Evolutionary conservation across 1,139 yeast genomes (phyloP).

Genomic region (Scheffersomyces stambukii): DNA sequence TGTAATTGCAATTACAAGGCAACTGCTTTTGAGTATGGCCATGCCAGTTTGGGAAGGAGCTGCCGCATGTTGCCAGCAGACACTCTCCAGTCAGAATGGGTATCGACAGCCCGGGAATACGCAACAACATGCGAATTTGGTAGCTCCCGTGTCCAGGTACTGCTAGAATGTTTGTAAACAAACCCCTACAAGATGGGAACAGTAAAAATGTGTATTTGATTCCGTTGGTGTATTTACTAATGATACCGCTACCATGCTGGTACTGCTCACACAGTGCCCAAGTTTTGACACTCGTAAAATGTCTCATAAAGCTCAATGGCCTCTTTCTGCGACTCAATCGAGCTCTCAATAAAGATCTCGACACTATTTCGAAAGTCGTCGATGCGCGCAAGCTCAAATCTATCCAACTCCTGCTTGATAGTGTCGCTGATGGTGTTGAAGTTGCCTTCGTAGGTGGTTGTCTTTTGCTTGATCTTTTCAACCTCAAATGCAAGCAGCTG

Average conservation of each 20-base stretch:
- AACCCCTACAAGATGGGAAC: too few species aligned
- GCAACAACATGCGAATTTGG: too few species aligned
- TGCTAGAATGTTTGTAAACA: too few species aligned
- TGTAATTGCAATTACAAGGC: too few species aligned
- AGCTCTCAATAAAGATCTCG: conserved; percentile 85
- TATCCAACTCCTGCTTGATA: conserved; percentile 64
- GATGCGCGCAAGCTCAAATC: conserved; percentile 71
- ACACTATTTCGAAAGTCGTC: conserved; percentile 86
- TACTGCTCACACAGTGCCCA: conserved; percentile 19
- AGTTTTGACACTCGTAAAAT: conserved; percentile 52
- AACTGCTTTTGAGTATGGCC: too few species aligned
- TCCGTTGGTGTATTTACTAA: too few species aligned
- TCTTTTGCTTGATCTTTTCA: conserved; percentile 53
- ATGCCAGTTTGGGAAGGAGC: too few species aligned
- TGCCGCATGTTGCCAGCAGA: too few species aligned
- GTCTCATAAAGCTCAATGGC: conserved; percentile 95
- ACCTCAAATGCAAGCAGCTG: conserved; percentile 54
- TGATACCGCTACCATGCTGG: too few species aligned
- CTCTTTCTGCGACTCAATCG: conserved; percentile 92
- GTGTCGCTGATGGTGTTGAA: conserved; percentile 61
- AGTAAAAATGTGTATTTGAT: background rate
- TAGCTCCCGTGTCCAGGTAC: too few species aligned
- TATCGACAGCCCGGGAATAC: too few species aligned
- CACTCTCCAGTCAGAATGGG: too few species aligned
- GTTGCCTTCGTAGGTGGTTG: conserved; percentile 49